phyloP scores from a whole-genome alignment of 192 early-diverging fungal species.

The Entrophospora sp. region DNA sequence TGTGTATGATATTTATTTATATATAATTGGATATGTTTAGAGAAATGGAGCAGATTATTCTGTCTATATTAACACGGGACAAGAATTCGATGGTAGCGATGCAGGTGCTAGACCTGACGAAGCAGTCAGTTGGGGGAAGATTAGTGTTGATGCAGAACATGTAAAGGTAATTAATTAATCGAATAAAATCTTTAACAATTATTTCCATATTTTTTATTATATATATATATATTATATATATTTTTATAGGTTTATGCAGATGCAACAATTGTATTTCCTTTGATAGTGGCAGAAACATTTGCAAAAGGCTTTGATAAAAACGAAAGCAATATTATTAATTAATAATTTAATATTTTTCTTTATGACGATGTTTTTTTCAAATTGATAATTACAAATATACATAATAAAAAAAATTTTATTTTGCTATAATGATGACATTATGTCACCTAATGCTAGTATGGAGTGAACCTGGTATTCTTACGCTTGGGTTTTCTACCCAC shows the following conservation, averaged over 20 bases:
- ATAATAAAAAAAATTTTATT: no score
- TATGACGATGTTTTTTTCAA: no score
- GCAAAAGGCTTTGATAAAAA: constrained; percentile 51
- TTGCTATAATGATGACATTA: no score
- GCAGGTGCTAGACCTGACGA: constrained; percentile 96
- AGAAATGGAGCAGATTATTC: constrained; percentile 96
- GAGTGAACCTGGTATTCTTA: no score
- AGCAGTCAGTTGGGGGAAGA: constrained; percentile 98
- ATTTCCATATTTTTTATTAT: not conserved
- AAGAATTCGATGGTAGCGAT: constrained; percentile 98
- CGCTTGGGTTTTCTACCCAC: no score
- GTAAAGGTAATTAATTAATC: constrained; percentile 56
- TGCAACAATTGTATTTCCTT: constrained; percentile 84
- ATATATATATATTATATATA: no score
- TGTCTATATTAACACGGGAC: constrained; percentile 94
- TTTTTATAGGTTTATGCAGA: constrained; percentile 85
- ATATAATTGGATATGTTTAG: constrained; percentile 25
- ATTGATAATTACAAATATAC: no score
- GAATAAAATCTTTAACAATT: not conserved
- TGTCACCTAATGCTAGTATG: no score
- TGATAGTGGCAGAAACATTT: constrained; percentile 94
- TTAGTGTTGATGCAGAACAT: constrained; percentile 65
- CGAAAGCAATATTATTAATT: no score
- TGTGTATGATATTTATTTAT: not conserved
- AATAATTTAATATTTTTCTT: no score